A percentile compares a stretch with the other conserved stretches of the same genome.
Conservation (phyloP, 2,329 filamentous ascomycete genomes). For the Fusarium sp. region DNA sequence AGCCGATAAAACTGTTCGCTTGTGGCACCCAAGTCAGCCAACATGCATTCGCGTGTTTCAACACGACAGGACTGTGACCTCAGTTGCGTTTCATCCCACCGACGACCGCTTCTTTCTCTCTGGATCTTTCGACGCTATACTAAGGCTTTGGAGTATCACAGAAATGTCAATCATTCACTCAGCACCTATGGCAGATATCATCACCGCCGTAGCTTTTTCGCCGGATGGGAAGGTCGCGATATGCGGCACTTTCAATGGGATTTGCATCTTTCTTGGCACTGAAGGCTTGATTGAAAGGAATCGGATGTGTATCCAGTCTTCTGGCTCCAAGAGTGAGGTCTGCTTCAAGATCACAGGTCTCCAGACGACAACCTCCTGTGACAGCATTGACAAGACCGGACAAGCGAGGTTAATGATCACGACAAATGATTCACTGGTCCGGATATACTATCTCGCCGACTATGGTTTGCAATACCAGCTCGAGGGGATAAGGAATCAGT, state of each 20-base stretch:
- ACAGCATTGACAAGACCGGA: background rate
- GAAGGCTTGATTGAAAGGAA: background rate
- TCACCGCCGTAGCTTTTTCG: background rate
- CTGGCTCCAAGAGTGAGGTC: background rate
- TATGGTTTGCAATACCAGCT: background rate
- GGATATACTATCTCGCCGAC: background rate
- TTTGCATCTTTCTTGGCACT: background rate
- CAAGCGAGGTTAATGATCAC: background rate
- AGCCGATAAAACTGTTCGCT: background rate
- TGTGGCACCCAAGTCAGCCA: background rate
- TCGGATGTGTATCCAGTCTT: background rate
- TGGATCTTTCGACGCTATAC: background rate
- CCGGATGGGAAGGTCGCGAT: background rate
- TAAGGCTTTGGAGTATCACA: background rate
- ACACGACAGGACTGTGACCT: background rate
- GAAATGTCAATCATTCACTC: background rate
- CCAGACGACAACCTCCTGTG: background rate
- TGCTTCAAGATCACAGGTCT: background rate
- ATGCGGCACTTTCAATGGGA: background rate
- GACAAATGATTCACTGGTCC: background rate
- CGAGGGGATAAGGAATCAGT: background rate
- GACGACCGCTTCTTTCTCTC: background rate
- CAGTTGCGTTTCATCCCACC: background rate
- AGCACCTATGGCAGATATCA: background rate
- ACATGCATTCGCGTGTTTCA: background rate